phyloP scores from a whole-genome alignment of 2,329 filamentous ascomycete species.

The Leptographium flavum region DNA sequence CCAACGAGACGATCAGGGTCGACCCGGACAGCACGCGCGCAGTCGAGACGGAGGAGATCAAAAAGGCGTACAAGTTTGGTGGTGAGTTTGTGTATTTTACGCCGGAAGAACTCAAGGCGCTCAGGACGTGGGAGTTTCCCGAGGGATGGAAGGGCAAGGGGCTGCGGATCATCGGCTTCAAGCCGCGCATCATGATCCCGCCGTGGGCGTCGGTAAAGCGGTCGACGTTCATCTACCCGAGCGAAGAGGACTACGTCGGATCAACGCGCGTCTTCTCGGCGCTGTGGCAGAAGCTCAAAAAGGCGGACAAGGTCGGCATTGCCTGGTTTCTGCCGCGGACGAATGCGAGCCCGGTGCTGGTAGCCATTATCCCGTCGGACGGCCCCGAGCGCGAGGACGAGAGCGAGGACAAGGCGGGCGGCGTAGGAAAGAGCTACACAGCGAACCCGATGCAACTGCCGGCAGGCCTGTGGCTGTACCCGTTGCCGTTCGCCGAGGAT shows the following conservation, averaged over 20 bases:
- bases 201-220: slow-evolving; percentile 78
- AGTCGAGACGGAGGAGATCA: slow-evolving; percentile 68
- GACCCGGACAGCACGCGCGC: slow-evolving; percentile 64
- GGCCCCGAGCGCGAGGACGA: slow-evolving; percentile 32
- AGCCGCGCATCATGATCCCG: slow-evolving; percentile 58
- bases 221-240: slow-evolving; percentile 86
- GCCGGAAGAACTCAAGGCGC: slow-evolving; percentile 62
- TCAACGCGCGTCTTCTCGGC: slow-evolving; percentile 89
- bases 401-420: neutral
- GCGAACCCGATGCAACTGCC: slow-evolving; percentile 57
- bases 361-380: slow-evolving; percentile 65
- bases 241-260: slow-evolving; percentile 76
- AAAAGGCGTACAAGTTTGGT: slow-evolving; percentile 92
- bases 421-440: slow-evolving; percentile 32
- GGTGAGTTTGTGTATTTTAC: slow-evolving; percentile 80
- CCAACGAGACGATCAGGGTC: slow-evolving; percentile 57
- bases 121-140: slow-evolving; percentile 39
- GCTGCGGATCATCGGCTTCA: slow-evolving; percentile 89
- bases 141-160: slow-evolving; percentile 57
- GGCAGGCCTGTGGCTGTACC: slow-evolving; percentile 76
- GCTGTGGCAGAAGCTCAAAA: slow-evolving; percentile 72
- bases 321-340: slow-evolving; percentile 79
- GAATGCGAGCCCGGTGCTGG: slow-evolving; percentile 67
- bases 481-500: slow-evolving; percentile 81
- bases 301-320: slow-evolving; percentile 66